A percentile compares a stretch with the other conserved stretches of the same genome.
Conservation (phyloP, 2,329 filamentous ascomycete genomes). For the Colletotrichum sp. region DNA sequence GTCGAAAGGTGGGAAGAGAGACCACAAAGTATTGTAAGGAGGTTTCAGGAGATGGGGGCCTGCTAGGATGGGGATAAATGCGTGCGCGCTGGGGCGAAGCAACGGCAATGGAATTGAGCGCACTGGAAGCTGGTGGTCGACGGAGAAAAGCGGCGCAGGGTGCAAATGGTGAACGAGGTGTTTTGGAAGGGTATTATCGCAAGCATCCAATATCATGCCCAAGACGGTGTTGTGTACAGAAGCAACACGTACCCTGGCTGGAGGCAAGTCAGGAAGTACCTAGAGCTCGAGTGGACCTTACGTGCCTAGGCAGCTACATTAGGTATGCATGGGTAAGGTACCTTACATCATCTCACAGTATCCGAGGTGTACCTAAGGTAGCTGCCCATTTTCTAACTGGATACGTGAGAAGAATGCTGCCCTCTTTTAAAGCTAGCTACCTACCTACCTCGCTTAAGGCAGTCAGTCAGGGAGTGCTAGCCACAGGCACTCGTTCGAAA, state of each 20-base stretch:
- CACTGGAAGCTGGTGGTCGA: not conserved
- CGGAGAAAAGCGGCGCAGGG: not conserved
- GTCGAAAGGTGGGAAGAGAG: not conserved
- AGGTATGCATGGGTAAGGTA: not conserved
- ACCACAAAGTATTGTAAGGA: not conserved
- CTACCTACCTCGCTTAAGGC: not conserved
- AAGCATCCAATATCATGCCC: slow-evolving; percentile 14
- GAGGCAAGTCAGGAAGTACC: not conserved
- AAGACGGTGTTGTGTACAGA: not conserved
- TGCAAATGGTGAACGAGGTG: not conserved
- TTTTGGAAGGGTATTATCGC: slow-evolving; percentile 14
- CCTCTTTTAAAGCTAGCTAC: not conserved
- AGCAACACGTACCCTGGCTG: not conserved
- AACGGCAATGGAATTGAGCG: not conserved
- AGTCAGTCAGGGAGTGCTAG: not conserved
- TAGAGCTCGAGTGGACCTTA: not conserved
- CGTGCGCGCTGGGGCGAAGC: not conserved
- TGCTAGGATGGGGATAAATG: not conserved
- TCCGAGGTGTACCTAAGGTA: not conserved
- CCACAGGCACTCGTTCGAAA: not conserved
- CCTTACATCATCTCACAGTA: not conserved
- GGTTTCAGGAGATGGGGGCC: slow-evolving; percentile 7
- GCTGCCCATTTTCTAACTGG: not conserved
- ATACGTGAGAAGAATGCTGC: not conserved
- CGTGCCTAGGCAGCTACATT: not conserved